Evolutionary conservation across 2,329 filamentous ascomycete genomes (phyloP).

Genomic region (Blastomyces silverae): DNA sequence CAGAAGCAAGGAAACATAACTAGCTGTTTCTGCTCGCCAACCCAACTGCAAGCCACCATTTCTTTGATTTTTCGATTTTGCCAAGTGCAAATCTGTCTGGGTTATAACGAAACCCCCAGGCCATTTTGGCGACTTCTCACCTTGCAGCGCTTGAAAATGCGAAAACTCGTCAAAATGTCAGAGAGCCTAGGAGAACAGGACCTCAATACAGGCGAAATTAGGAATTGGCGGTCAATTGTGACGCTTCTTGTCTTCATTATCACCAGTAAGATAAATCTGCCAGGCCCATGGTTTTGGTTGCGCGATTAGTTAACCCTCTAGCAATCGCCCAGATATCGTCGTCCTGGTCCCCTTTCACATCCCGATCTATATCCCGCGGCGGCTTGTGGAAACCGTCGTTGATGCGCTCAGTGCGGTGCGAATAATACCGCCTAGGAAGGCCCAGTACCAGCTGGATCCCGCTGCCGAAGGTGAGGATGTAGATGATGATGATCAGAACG

Average conservation of each 20-base stretch:
- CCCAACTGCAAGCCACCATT: not conserved
- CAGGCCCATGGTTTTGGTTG: constrained; percentile 1
- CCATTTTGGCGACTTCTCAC: constrained; percentile 3
- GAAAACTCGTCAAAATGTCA: not conserved
- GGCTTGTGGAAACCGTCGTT: constrained; percentile 43
- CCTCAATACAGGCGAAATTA: constrained; percentile 52
- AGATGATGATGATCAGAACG: constrained; percentile 24
- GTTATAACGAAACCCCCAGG: not conserved
- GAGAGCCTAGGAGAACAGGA: constrained; percentile 17
- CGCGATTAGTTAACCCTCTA: constrained; percentile 12
- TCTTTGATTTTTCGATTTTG: not conserved
- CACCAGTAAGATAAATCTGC: constrained; percentile 53
- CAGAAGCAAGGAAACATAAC: constrained; percentile 4
- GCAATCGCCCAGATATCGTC: constrained; percentile 50
- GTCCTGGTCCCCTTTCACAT: constrained; percentile 64
- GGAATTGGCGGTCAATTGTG: constrained; percentile 61
- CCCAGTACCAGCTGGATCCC: not conserved
- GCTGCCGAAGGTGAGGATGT: constrained; percentile 22
- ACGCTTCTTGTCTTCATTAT: constrained; percentile 62
- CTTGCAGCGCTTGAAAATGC: not conserved
- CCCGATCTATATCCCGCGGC: constrained; percentile 54
- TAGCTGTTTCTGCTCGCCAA: not conserved
- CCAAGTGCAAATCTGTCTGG: not conserved
- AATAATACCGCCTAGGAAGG: constrained; percentile 46
- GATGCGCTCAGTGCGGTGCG: constrained; percentile 44